phyloP scores from a whole-genome alignment of 352 stramenopile species.

The Pythium rhizo-oryzae region DNA sequence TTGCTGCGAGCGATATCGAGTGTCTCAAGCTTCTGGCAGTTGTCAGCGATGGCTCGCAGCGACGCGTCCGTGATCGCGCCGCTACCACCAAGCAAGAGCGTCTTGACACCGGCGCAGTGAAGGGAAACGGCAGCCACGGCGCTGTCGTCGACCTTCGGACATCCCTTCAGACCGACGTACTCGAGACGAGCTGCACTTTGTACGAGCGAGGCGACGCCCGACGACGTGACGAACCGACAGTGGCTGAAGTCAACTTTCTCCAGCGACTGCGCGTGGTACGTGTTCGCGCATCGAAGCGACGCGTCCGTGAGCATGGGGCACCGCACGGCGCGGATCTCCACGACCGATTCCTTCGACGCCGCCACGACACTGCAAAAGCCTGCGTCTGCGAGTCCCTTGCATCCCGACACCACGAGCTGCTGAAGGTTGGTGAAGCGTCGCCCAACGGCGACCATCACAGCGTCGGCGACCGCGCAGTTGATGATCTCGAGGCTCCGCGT shows the following conservation, averaged over 20 bases:
- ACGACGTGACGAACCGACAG: constrained; percentile 51
- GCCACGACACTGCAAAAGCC: constrained; percentile 44
- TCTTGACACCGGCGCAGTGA: constrained; percentile 39
- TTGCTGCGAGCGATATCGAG: constrained; percentile 70
- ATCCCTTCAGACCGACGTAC: constrained; percentile 57
- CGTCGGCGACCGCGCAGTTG: constrained; percentile 48
- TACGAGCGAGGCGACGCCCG: constrained; percentile 38
- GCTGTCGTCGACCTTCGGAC: constrained; percentile 50
- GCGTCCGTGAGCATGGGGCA: constrained; percentile 56
- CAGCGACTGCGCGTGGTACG: constrained; percentile 39
- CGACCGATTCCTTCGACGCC: constrained; percentile 38
- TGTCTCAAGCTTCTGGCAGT: constrained; percentile 41
- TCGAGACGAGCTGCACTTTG: constrained; percentile 33
- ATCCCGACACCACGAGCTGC: constrained; percentile 55
- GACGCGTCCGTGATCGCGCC: constrained; percentile 50
- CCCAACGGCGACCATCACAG: constrained; percentile 36
- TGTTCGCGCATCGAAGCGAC: constrained; percentile 31
- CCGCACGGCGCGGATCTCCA: constrained; percentile 51
- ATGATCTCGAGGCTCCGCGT: constrained; percentile 46
- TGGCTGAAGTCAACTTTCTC: constrained; percentile 60
- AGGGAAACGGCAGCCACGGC: constrained; percentile 39
- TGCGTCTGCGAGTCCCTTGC: constrained; percentile 50
- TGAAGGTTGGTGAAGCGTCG: constrained; percentile 38
- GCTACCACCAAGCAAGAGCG: constrained; percentile 48
- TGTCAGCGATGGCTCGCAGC: constrained; percentile 41